Conservation (phyloP, 306 rosid species). For the Gastrolobium bilobum region DNA sequence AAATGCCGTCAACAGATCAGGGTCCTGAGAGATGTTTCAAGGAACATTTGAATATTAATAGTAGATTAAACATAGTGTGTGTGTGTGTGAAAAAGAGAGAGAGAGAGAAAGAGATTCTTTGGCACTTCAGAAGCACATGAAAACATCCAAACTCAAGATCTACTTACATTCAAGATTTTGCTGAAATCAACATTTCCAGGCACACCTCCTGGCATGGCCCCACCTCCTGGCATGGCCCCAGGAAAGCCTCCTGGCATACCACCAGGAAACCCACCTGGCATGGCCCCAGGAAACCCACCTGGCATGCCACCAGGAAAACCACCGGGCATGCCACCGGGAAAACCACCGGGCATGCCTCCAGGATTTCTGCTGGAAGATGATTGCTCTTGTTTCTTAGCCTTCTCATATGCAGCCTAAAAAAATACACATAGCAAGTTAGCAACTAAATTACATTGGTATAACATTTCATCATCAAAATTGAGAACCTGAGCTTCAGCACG, state of each 20-base stretch:
- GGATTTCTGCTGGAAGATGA: conserved; percentile 79
- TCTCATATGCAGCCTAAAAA: conserved; percentile 87
- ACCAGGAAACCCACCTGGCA: conserved; percentile 65
- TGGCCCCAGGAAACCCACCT: conserved; percentile 57
- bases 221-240: conserved; percentile 64
- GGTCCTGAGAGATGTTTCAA: conserved; percentile 64
- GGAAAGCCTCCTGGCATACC: conserved; percentile 67
- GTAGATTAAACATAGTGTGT: neutral
- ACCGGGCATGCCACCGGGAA: conserved; percentile 69
- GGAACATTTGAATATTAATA: conserved; percentile 27
- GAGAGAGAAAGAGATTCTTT: neutral
- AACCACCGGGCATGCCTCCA: conserved; percentile 80
- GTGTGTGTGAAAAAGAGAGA: neutral
- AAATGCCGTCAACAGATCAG: conserved; percentile 87
- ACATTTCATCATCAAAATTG: conserved; percentile 26
- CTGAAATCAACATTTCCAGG: conserved; percentile 94
- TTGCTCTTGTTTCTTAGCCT: conserved; percentile 83
- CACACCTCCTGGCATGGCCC: conserved; percentile 72
- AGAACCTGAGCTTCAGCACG: conserved; percentile 91
- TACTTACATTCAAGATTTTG: conserved; percentile 85
- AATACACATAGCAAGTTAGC: conserved; percentile 40
- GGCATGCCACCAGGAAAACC: conserved; percentile 64
- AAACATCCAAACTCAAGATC: neutral
- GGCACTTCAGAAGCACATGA: conserved; percentile 17
- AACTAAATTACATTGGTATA: conserved; percentile 33